These are phyloP conservation scores for Paxillus involutus DNA, from an alignment of 768 basidiomycete species.

Conservation along the genomic window DNA sequence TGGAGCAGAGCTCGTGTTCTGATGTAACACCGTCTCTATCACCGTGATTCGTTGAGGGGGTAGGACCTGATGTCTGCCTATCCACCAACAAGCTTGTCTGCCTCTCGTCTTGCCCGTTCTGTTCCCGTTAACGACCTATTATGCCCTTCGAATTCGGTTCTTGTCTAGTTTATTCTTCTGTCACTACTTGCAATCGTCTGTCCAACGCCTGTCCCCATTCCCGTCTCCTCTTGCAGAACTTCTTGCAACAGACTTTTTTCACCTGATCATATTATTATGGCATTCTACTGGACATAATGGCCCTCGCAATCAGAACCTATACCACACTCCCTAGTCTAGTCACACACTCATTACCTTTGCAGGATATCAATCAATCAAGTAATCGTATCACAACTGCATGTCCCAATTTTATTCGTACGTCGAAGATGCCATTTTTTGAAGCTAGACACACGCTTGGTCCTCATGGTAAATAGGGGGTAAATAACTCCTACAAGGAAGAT, in stretches of 20 bases:
- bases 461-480: background rate
- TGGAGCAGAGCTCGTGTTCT: constrained; percentile 21
- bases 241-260: background rate
- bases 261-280: background rate
- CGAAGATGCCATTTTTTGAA: too few species aligned
- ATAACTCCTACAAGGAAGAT: background rate
- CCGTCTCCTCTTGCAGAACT: too few species aligned
- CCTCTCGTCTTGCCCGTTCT: background rate
- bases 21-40: background rate
- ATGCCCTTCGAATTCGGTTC: background rate
- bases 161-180: background rate
- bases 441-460: too few species aligned
- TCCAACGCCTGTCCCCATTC: too few species aligned
- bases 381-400: background rate
- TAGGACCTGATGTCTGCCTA: background rate
- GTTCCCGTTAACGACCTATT: background rate
- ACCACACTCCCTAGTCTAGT: constrained; percentile 8
- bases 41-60: background rate
- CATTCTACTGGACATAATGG: background rate
- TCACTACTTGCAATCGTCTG: too few species aligned
- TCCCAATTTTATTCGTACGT: too few species aligned
- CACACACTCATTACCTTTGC: background rate
- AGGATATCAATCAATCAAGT: background rate
- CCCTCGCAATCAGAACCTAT: background rate
- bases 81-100: background rate